Evolutionary conservation across 2,329 filamentous ascomycete genomes (phyloP).

Genomic region (Monilinia vaccinii-corymbosi): DNA sequence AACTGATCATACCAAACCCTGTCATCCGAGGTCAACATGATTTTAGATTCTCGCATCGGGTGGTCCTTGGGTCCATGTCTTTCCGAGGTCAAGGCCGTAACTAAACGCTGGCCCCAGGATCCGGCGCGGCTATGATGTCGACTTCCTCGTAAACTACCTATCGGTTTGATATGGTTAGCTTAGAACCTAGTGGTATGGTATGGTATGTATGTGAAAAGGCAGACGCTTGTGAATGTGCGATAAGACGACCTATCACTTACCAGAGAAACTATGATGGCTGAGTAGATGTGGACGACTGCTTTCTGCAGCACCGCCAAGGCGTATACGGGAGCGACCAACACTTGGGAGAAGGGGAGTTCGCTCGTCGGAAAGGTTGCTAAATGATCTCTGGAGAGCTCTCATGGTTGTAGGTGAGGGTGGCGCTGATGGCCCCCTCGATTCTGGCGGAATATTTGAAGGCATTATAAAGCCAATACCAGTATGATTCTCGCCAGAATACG

Average conservation of each 20-base stretch:
- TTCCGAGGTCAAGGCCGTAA: slow-evolving; percentile 48
- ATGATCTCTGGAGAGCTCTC: slow-evolving; percentile 6
- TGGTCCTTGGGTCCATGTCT: slow-evolving; percentile 34
- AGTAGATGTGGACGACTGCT: slow-evolving; percentile 18
- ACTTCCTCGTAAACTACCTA: slow-evolving; percentile 25
- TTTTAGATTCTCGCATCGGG: slow-evolving; percentile 54
- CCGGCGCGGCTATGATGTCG: slow-evolving; percentile 42
- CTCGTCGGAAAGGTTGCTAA: slow-evolving; percentile 20
- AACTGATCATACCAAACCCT: slow-evolving; percentile 98
- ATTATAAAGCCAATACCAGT: slow-evolving; percentile 2
- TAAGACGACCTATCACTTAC: slow-evolving; percentile 12
- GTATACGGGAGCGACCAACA: slow-evolving; percentile 25
- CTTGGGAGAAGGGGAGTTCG: slow-evolving; percentile 21
- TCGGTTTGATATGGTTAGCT: not conserved
- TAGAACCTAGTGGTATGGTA: not conserved
- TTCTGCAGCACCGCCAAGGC: slow-evolving; percentile 17
- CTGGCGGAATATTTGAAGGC: slow-evolving; percentile 3
- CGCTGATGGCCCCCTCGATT: slow-evolving; percentile 6
- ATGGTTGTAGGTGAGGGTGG: slow-evolving; percentile 10
- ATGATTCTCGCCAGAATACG: slow-evolving; percentile 2
- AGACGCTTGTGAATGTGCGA: not conserved
- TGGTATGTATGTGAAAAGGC: not conserved
- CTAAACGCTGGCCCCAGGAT: slow-evolving; percentile 53
- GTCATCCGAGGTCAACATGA: slow-evolving; percentile 65
- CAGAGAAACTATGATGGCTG: slow-evolving; percentile 22